These are phyloP conservation scores for Aspergillus saccharolyticus DNA, from an alignment of 495 filamentous ascomycete genomes.

Conservation along the genomic window DNA sequence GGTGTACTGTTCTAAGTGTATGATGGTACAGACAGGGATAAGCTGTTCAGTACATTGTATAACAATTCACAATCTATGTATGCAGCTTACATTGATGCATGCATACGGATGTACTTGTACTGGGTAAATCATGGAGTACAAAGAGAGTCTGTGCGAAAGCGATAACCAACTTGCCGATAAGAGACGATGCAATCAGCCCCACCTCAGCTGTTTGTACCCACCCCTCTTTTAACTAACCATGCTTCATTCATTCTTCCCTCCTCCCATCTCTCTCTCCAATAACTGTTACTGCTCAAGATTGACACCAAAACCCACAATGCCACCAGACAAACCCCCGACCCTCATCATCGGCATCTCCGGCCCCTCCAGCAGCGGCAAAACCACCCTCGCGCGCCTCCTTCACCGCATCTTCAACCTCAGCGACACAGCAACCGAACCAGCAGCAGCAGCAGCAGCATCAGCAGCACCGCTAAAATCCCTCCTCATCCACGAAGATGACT, in stretches of 20 bases:
- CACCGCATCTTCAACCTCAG: slow-evolving; percentile 55
- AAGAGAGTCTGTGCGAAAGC: too few relatives aligned
- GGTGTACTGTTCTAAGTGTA: too few relatives aligned
- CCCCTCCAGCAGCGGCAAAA: slow-evolving; percentile 74
- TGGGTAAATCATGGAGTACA: too few relatives aligned
- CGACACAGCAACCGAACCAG: not conserved
- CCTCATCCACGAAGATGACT: slow-evolving; percentile 90
- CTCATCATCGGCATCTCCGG: slow-evolving; percentile 65
- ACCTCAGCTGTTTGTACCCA: too few relatives aligned
- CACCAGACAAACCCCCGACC: slow-evolving; percentile 4
- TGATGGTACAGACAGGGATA: too few relatives aligned
- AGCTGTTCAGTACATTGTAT: too few relatives aligned
- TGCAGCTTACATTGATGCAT: not conserved
- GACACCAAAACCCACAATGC: not conserved
- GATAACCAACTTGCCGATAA: not conserved
- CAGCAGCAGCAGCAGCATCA: not conserved
- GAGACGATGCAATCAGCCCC: not conserved
- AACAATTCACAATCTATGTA: too few relatives aligned
- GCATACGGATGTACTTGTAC: too few relatives aligned
- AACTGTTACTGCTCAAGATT: not conserved
- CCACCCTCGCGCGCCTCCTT: slow-evolving; percentile 69
- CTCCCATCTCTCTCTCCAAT: too few relatives aligned
- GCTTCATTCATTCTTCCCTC: not conserved
- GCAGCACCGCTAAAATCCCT: slow-evolving; percentile 44
- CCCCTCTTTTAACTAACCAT: not conserved